phyloP scores from a whole-genome alignment of 2,329 filamentous ascomycete species.

The Davidsoniella neocaledoniae region DNA sequence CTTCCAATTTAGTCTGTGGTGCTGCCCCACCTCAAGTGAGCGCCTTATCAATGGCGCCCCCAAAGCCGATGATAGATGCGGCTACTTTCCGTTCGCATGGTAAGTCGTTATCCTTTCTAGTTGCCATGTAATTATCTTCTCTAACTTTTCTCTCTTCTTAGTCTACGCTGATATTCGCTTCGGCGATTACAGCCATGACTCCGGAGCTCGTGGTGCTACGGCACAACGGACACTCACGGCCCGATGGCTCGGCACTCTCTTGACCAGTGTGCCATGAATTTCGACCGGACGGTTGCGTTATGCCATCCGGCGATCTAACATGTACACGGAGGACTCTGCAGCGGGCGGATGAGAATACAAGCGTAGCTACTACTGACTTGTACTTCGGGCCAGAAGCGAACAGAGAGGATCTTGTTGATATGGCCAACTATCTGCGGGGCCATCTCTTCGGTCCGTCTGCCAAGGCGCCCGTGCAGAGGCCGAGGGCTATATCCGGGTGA shows the following conservation, averaged over 20 bases:
- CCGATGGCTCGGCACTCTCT: background rate
- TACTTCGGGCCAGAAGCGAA: too few species aligned
- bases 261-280: background rate
- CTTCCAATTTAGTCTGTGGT: too few species aligned
- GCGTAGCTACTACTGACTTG: too few species aligned
- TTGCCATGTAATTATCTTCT: too few species aligned
- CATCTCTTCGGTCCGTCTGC: too few species aligned
- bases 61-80: background rate
- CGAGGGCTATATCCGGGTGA: too few species aligned
- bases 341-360: too few species aligned
- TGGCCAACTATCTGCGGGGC: too few species aligned
- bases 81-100: background rate
- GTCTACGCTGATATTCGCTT: slow-evolving; percentile 6
- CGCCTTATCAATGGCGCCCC: background rate
- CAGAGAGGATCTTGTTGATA: too few species aligned
- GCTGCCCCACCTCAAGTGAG: background rate
- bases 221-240: background rate
- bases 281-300: background rate
- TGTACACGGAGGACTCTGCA: too few species aligned
- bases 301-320: background rate
- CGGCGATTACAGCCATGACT: slow-evolving; percentile 1
- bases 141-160: background rate
- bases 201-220: background rate
- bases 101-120: background rate
- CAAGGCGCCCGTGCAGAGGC: too few species aligned